Conservation (phyloP, 345 rosid species). For the Eucalyptus sp. region DNA sequence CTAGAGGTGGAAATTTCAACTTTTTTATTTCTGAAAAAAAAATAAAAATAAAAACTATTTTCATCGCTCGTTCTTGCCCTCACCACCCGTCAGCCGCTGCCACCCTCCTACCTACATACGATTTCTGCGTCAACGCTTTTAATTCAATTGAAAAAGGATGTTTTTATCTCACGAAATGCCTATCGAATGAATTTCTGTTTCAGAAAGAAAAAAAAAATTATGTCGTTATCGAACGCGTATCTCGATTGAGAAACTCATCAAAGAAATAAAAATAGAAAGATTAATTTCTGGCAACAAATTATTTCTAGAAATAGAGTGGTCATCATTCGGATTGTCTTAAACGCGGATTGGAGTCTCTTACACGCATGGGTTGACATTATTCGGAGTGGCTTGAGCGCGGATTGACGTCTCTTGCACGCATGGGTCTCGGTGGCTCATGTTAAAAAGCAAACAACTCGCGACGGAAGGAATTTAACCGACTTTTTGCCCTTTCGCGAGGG, state of each 20-base stretch:
- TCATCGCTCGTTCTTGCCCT: rapidly evolving
- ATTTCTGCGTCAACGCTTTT: too few species aligned
- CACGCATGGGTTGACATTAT: too few species aligned
- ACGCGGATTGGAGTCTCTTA: too few species aligned
- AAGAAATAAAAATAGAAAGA: too few species aligned
- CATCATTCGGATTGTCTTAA: too few species aligned
- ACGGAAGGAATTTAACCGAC: not conserved
- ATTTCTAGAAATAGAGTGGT: rapidly evolving
- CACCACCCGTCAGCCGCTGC: rapidly evolving
- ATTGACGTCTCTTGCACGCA: not conserved
- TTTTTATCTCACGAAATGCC: too few species aligned
- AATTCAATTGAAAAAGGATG: too few species aligned
- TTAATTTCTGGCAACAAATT: too few species aligned
- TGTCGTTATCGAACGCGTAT: rapidly evolving
- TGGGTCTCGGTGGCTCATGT: not conserved
- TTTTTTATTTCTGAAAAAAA: too few species aligned
- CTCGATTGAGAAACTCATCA: rapidly evolving
- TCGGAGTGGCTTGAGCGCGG: not conserved
- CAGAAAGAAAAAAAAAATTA: rapidly evolving
- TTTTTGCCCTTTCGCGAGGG: not conserved
- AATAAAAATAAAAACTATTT: too few species aligned
- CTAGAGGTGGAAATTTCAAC: too few species aligned
- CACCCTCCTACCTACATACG: rapidly evolving
- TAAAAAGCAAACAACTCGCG: not conserved
- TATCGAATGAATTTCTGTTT: too few species aligned